A percentile compares a stretch with the other conserved stretches of the same genome.
phyloP scores from a whole-genome alignment of 768 basidiomycete genomes.

The Collybiopsis luxurians region DNA sequence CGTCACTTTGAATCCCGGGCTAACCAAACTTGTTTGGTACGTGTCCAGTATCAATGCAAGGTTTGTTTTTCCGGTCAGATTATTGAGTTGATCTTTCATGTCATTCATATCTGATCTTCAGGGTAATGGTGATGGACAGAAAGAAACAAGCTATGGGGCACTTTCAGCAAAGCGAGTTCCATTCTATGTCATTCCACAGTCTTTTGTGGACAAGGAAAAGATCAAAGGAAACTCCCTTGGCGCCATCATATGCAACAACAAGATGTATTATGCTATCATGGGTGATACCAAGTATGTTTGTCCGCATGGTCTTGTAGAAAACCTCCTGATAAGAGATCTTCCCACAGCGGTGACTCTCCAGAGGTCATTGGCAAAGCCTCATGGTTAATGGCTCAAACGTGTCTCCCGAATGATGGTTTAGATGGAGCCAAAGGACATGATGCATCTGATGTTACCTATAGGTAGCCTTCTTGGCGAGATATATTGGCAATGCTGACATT shows the following conservation, averaged over 20 bases:
- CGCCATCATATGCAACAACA: conserved; percentile 20
- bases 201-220: conserved; percentile 13
- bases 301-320: neutral
- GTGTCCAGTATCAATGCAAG: conserved; percentile 2
- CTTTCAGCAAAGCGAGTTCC: conserved; percentile 22
- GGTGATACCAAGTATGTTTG: conserved; percentile 21
- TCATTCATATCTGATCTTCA: neutral
- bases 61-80: neutral
- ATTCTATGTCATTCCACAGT: conserved; percentile 20
- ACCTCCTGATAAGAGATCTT: neutral
- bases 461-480: neutral
- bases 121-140: conserved; percentile 20
- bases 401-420: conserved; percentile 18
- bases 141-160: conserved; percentile 19
- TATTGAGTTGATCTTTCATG: neutral
- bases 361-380: conserved; percentile 25
- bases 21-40: neutral
- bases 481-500: neutral
- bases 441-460: conserved; percentile 19
- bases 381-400: conserved; percentile 20
- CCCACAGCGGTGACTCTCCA: conserved; percentile 19
- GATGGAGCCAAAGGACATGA: conserved; percentile 20
- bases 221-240: conserved; percentile 19
- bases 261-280: conserved; percentile 26
- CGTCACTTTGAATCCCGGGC: neutral